phyloP scores from a whole-genome alignment of 371 early-diverging fungal genomes.

The Lichtheimia ornata region DNA sequence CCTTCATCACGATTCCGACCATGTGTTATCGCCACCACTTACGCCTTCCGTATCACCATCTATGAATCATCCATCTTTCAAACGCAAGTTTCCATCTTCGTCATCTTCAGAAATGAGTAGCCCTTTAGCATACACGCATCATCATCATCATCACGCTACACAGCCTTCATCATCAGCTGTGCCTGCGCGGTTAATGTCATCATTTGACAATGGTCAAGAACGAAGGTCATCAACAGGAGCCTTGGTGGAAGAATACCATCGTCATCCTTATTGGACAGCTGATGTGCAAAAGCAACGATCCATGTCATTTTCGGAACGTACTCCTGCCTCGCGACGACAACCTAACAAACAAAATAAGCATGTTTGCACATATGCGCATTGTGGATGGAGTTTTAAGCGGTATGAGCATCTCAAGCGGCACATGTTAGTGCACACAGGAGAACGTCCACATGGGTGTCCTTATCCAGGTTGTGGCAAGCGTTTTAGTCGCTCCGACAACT shows the following conservation, averaged over 20 bases:
- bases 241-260: constrained; percentile 22
- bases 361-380: constrained; percentile 55
- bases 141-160: constrained; percentile 10
- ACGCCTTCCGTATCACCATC: constrained; percentile 42
- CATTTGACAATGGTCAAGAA: constrained; percentile 13
- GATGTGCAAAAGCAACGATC: constrained; percentile 17
- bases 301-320: constrained; percentile 26
- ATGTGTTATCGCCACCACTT: constrained; percentile 46
- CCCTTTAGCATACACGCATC: constrained; percentile 7
- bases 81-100: constrained; percentile 30
- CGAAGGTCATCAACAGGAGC: constrained; percentile 23
- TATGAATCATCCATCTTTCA: constrained; percentile 32
- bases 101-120: constrained; percentile 1
- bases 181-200: constrained; percentile 2
- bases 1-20: constrained; percentile 23
- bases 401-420: constrained; percentile 88
- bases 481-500: constrained; percentile 80
- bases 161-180: constrained; percentile 1
- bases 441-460: constrained; percentile 68
- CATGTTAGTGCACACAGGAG: constrained; percentile 71
- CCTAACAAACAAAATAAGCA: constrained; percentile 52
- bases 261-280: constrained; percentile 34
- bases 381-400: constrained; percentile 72
- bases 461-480: constrained; percentile 70
- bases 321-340: constrained; percentile 25